Evolutionary conservation across 352 stramenopile genomes (phyloP).

Genomic region (Elongisporangium prolatum): DNA sequence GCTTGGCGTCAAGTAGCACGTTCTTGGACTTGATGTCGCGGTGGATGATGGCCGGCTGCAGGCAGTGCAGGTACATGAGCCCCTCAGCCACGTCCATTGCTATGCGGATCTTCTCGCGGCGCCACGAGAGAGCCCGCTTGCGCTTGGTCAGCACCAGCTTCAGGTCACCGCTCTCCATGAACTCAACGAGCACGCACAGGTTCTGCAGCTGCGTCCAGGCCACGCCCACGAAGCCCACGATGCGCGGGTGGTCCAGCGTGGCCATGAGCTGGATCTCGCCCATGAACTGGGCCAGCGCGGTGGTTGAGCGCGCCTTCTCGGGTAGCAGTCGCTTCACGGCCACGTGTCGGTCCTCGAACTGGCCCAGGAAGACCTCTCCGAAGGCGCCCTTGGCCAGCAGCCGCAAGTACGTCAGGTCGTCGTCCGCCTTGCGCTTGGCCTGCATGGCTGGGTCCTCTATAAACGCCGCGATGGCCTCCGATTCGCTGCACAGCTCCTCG

Average conservation of each 20-base stretch:
- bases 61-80: constrained; percentile 80
- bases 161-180: constrained; percentile 73
- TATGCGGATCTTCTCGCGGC: constrained; percentile 71
- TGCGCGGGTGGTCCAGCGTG: constrained; percentile 65
- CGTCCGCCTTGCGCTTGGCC: constrained; percentile 49
- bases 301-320: constrained; percentile 46
- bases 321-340: constrained; percentile 69
- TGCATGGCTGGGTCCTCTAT: constrained; percentile 44
- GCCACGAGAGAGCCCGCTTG: constrained; percentile 54
- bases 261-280: constrained; percentile 72
- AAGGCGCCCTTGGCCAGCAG: constrained; percentile 65
- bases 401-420: constrained; percentile 61
- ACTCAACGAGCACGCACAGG: constrained; percentile 74
- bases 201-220: constrained; percentile 64
- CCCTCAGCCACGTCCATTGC: constrained; percentile 80
- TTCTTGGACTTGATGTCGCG: constrained; percentile 88
- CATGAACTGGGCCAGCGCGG: constrained; percentile 59
- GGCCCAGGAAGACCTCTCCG: constrained; percentile 67
- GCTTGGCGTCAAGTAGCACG: constrained; percentile 63
- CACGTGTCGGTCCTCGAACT: constrained; percentile 63
- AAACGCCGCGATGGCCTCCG: constrained; percentile 41
- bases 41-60: constrained; percentile 71
- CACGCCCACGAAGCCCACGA: constrained; percentile 69
- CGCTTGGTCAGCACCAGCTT: constrained; percentile 48
- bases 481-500: constrained; percentile 63